phyloP scores from a whole-genome alignment of 805 yeast species.

The Cyberlindnera japonica region DNA sequence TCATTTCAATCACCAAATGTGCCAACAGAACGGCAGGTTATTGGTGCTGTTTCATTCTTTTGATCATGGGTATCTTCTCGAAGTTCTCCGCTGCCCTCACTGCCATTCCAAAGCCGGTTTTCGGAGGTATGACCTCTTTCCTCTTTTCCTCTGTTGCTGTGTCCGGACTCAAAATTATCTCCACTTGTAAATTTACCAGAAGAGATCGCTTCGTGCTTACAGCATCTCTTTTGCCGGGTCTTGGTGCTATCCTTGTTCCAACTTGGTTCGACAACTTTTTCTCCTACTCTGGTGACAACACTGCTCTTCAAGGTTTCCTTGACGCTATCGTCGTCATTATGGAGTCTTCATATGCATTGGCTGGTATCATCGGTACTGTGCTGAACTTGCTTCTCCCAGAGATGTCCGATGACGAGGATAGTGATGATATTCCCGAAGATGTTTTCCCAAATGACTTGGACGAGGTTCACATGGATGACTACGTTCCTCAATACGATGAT shows the following conservation, averaged over 20 bases:
- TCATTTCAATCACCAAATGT: conserved; percentile 85
- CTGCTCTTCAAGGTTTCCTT: conserved; percentile 53
- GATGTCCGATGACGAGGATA: conserved; percentile 40
- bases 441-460: conserved; percentile 13
- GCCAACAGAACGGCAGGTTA: conserved; percentile 80
- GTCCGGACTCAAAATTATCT: conserved; percentile 65
- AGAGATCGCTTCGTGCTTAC: conserved; percentile 73
- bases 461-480: conserved; percentile 25
- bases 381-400: conserved; percentile 62
- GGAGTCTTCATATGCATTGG: conserved; percentile 71
- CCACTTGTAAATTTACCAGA: conserved; percentile 52
- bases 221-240: conserved; percentile 58
- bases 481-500: conserved; percentile 27
- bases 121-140: conserved; percentile 88
- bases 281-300: conserved; percentile 61
- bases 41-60: conserved; percentile 73
- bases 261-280: conserved; percentile 63
- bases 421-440: conserved; percentile 14
- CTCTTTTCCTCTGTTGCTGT: conserved; percentile 73
- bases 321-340: conserved; percentile 66
- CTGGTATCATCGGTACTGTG: conserved; percentile 61
- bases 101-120: conserved; percentile 71
- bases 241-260: conserved; percentile 63
- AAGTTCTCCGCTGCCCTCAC: conserved; percentile 87
- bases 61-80: conserved; percentile 84